phyloP scores from a whole-genome alignment of 345 rosid species.

The Xanthoceras sorbifolium region DNA sequence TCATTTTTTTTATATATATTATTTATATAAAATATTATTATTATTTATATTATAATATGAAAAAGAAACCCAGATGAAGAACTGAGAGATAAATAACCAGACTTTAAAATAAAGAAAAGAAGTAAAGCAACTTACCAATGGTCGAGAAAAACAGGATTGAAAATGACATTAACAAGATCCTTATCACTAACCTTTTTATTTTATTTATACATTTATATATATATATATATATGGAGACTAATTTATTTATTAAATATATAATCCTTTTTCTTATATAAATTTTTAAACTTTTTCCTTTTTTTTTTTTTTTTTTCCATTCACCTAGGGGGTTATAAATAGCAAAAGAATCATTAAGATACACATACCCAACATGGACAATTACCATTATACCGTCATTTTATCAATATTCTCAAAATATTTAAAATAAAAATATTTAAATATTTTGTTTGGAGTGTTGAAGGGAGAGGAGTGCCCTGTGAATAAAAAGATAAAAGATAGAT shows the following conservation, averaged over 20 bases:
- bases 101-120: conserved; percentile 22
- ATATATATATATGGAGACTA: conserved; percentile 1
- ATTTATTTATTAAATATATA: conserved; percentile 13
- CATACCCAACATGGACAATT: too few relatives aligned
- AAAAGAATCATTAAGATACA: too few relatives aligned
- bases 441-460: too few relatives aligned
- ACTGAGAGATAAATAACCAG: conserved; percentile 28
- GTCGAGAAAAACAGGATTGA: conserved; percentile 36
- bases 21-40: background rate
- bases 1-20: background rate
- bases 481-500: too few relatives aligned
- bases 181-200: conserved; percentile 18
- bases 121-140: conserved; percentile 34
- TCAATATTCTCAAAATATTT: too few relatives aligned
- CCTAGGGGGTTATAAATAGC: too few relatives aligned
- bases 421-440: too few relatives aligned
- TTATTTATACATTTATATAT: background rate
- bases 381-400: too few relatives aligned
- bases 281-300: background rate
- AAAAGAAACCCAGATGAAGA: conserved; percentile 45
- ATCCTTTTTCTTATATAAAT: background rate
- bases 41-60: background rate
- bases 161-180: conserved; percentile 33
- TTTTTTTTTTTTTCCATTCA: too few relatives aligned
- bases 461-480: too few relatives aligned